A percentile compares a stretch with the other conserved stretches of the same genome.
Evolutionary conservation across 345 rosid genomes (phyloP).

Genomic region (Sapria himalayana): DNA sequence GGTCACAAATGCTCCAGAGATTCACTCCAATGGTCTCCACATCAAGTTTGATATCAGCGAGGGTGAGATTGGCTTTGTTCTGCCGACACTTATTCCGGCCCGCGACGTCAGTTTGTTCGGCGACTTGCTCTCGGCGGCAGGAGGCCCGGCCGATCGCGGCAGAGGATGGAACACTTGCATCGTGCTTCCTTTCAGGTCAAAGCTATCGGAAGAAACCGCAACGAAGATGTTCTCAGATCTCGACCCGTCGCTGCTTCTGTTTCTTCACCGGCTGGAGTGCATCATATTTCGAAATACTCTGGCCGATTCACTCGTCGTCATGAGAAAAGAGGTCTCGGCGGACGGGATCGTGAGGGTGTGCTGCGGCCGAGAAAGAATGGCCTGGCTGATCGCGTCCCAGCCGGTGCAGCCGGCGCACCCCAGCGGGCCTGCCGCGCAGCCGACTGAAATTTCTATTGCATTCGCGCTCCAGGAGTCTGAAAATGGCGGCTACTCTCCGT

Average conservation of each 20-base stretch:
- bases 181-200: constrained; percentile 62
- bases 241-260: constrained; percentile 72
- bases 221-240: constrained; percentile 72
- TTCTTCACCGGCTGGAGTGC: constrained; percentile 72
- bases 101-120: constrained; percentile 35
- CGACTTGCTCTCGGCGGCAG: too few species aligned
- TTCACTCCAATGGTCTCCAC: constrained; percentile 93
- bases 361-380: constrained; percentile 52
- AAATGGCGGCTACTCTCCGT: constrained; percentile 35
- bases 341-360: constrained; percentile 56
- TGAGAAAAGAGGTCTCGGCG: constrained; percentile 55
- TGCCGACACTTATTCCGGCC: constrained; percentile 64
- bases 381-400: constrained; percentile 74
- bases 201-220: constrained; percentile 31
- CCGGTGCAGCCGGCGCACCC: constrained; percentile 34
- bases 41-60: constrained; percentile 72
- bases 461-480: constrained; percentile 53
- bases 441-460: constrained; percentile 69
- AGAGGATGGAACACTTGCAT: constrained; percentile 87
- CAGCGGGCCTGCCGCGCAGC: constrained; percentile 32
- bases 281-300: constrained; percentile 49
- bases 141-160: too few species aligned
- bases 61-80: constrained; percentile 85
- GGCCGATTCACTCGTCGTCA: constrained; percentile 36
- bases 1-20: constrained; percentile 95